These are phyloP conservation scores for Chlamydomonas sp. DNA, from an alignment of 139 green algal species.

Conservation along the genomic window DNA sequence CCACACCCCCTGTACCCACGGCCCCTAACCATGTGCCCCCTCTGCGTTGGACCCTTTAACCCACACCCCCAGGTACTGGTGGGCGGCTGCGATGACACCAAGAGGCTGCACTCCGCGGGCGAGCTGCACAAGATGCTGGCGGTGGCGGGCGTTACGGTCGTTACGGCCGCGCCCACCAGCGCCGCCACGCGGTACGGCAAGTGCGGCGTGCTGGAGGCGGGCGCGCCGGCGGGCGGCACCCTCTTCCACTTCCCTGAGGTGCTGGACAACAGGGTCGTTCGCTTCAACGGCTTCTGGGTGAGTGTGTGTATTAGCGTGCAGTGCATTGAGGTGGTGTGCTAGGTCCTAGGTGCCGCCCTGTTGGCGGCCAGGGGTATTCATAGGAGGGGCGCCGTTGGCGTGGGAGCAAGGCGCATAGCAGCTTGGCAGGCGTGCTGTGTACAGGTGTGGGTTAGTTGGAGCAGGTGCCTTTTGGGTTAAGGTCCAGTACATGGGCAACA, in stretches of 20 bases:
- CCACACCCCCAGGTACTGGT: slow-evolving; percentile 26
- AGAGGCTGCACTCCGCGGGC: slow-evolving; percentile 42
- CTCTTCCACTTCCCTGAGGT: slow-evolving; percentile 61
- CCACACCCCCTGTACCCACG: not conserved
- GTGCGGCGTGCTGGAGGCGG: not conserved
- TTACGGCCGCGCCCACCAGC: not conserved
- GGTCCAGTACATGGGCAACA: no score
- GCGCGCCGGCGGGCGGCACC: not conserved
- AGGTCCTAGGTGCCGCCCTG: no score
- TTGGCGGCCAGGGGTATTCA: no score
- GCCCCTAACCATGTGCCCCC: not conserved
- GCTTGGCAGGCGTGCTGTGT: no score
- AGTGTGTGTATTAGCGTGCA: not conserved
- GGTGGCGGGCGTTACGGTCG: not conserved
- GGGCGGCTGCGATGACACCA: slow-evolving; percentile 60
- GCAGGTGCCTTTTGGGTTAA: no score
- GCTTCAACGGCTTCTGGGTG: slow-evolving; percentile 48
- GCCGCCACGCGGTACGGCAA: not conserved
- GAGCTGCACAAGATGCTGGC: slow-evolving; percentile 49
- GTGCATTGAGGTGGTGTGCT: not conserved
- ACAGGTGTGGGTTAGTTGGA: no score
- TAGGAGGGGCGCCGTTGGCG: no score
- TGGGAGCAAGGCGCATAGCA: no score
- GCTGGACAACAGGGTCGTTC: slow-evolving; percentile 48
- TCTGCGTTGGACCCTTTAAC: not conserved